Evolutionary conservation across 139 green algal species (phyloP).

Genomic region (Auxenochlorella pyrenoidosa): DNA sequence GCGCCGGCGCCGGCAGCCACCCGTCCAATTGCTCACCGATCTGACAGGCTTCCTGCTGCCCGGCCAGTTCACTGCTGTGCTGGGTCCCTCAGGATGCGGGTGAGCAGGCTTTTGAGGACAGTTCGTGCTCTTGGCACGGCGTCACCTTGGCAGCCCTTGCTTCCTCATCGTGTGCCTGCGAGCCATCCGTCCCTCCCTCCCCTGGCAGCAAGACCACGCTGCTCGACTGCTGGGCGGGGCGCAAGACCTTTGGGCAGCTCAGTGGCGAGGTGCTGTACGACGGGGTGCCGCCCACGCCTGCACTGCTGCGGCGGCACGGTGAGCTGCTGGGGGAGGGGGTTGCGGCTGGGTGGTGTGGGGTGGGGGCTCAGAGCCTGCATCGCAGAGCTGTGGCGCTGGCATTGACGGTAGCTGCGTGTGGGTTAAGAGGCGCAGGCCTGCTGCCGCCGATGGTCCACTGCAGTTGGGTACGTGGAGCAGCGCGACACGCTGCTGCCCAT

Average conservation of each 20-base stretch:
- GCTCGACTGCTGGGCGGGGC: conserved; percentile 66
- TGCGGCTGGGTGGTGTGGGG: background rate
- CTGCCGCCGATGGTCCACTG: background rate
- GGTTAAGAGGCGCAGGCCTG: no score
- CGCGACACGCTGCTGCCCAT: conserved; percentile 67
- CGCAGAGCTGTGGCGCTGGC: no score
- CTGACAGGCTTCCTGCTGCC: background rate
- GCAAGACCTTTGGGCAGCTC: conserved; percentile 55
- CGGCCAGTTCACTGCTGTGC: background rate
- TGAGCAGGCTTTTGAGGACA: background rate
- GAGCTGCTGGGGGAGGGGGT: background rate
- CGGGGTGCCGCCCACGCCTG: conserved; percentile 31
- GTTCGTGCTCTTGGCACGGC: background rate
- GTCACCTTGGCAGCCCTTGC: no score
- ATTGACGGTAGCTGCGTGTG: no score
- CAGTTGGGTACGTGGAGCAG: conserved; percentile 62
- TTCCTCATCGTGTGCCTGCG: background rate
- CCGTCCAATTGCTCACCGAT: background rate
- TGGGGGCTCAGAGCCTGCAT: no score
- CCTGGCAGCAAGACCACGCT: conserved; percentile 73
- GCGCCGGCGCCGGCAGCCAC: background rate
- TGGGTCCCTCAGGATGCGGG: conserved; percentile 13
- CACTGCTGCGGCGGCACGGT: conserved; percentile 44
- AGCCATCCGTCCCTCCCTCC: background rate
- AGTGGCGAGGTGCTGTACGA: conserved; percentile 33